Percentiles rank a stretch among this genome's conserved stretches.
Conservation (phyloP, 768 basidiomycete species). For the Boletus barrowsii region DNA sequence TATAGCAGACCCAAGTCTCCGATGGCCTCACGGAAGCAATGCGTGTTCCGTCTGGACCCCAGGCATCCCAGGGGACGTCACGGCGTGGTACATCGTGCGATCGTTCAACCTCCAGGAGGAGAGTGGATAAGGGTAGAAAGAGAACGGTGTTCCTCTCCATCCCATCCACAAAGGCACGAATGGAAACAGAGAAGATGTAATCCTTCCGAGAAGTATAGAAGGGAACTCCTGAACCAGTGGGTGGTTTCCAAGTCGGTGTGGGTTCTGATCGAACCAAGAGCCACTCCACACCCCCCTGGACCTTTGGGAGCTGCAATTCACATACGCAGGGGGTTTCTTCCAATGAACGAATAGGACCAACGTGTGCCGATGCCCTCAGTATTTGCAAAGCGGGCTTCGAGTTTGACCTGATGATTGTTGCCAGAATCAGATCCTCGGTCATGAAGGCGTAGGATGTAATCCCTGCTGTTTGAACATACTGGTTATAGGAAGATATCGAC, state of each 20-base stretch:
- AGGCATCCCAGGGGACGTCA: constrained; percentile 26
- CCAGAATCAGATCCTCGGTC: constrained; percentile 28
- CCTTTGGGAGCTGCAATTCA: constrained; percentile 24
- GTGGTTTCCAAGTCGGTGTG: constrained; percentile 25
- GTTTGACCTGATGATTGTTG: constrained; percentile 10
- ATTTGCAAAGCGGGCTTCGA: constrained; percentile 14
- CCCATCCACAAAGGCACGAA: constrained; percentile 11
- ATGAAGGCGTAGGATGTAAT: constrained; percentile 36
- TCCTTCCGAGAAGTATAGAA: constrained; percentile 26
- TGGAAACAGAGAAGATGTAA: constrained; percentile 31
- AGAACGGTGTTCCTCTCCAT: constrained; percentile 43
- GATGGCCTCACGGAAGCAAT: constrained; percentile 27
- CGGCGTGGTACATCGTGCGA: constrained; percentile 3
- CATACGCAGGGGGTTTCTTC: constrained; percentile 21
- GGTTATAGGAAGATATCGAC: constrained; percentile 1
- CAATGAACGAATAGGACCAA: constrained; percentile 1
- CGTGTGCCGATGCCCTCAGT: constrained; percentile 13
- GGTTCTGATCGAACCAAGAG: constrained; percentile 35
- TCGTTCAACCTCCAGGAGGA: constrained; percentile 24
- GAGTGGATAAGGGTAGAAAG: constrained; percentile 19
- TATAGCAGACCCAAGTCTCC: constrained; percentile 35
- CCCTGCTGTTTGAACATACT: constrained; percentile 21
- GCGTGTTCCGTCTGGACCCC: constrained; percentile 33
- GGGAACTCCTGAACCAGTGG: constrained; percentile 10
- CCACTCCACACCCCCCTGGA: constrained; percentile 13